Percentiles rank a stretch among this genome's conserved stretches.
Conservation (phyloP, 2,329 filamentous ascomycete species). For the Phyllosticta capitalensis region DNA sequence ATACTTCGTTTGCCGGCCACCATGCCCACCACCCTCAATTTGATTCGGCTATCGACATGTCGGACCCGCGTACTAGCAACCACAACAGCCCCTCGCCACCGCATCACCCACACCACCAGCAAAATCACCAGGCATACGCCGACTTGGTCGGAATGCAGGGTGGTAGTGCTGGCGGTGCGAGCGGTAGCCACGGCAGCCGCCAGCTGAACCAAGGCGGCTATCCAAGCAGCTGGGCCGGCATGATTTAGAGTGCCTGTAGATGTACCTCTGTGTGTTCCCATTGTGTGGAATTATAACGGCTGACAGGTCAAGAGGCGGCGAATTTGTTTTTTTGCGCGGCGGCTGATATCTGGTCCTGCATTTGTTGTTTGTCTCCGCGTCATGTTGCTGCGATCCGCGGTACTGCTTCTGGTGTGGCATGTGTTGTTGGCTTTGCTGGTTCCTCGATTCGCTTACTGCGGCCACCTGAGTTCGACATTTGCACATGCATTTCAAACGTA, state of each 20-base stretch:
- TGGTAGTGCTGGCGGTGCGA: background rate
- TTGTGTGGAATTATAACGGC: background rate
- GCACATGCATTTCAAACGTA: background rate
- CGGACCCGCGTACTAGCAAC: background rate
- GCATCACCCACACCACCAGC: background rate
- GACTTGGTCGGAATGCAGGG: conserved; percentile 1
- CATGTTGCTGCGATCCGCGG: no score
- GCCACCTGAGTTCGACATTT: background rate
- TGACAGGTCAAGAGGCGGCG: background rate
- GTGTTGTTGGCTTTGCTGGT: background rate
- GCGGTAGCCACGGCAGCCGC: background rate
- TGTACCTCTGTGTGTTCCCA: background rate
- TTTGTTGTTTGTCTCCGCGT: no score
- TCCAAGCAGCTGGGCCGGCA: background rate
- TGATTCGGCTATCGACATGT: background rate
- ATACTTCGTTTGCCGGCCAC: background rate
- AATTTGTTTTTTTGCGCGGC: background rate
- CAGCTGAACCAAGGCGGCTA: background rate
- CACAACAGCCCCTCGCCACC: background rate
- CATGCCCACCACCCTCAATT: background rate
- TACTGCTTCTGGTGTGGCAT: no score
- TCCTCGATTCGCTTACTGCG: background rate
- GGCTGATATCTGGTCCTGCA: background rate
- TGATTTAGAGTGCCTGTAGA: conserved; percentile 6
- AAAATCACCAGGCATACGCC: conserved; percentile 5